These are phyloP conservation scores for Trichoderma sp. DNA, from an alignment of 2,329 filamentous ascomycete genomes.

Conservation along the genomic window DNA sequence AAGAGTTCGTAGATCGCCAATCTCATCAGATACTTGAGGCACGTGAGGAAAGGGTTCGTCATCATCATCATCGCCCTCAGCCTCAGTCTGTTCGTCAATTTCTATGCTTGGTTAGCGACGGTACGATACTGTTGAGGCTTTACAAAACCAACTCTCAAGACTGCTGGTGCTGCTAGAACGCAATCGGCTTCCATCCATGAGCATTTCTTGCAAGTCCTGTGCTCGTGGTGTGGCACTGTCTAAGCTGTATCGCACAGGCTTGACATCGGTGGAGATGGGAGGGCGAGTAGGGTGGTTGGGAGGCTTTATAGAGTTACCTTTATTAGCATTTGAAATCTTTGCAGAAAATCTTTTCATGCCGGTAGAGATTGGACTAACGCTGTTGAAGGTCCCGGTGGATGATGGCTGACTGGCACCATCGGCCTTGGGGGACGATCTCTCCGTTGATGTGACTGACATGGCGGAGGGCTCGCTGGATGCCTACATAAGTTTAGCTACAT, in stretches of 20 bases:
- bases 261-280: conserved; percentile 71
- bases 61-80: conserved; percentile 54
- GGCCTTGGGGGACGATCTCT: conserved; percentile 38
- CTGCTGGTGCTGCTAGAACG: conserved; percentile 70
- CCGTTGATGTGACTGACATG: conserved; percentile 35
- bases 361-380: conserved; percentile 23
- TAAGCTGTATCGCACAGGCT: conserved; percentile 61
- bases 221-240: conserved; percentile 76
- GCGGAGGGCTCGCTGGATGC: conserved; percentile 40
- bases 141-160: conserved; percentile 63
- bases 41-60: conserved; percentile 36
- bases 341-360: background rate
- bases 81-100: conserved; percentile 54
- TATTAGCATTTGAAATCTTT: conserved; percentile 4
- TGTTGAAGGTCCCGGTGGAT: conserved; percentile 20
- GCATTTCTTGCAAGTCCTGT: conserved; percentile 75
- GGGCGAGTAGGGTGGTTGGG: conserved; percentile 54
- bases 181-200: conserved; percentile 51
- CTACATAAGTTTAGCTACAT: conserved; percentile 34
- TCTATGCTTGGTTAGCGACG: conserved; percentile 38
- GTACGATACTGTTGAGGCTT: background rate
- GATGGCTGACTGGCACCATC: conserved; percentile 28
- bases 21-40: conserved; percentile 46
- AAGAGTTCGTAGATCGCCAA: conserved; percentile 68
- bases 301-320: background rate